Evolutionary conservation across 2,329 filamentous ascomycete species (phyloP), one percentile per base, ranked within the genome.

Genomic region (Seiridium cupressi): DNA sequence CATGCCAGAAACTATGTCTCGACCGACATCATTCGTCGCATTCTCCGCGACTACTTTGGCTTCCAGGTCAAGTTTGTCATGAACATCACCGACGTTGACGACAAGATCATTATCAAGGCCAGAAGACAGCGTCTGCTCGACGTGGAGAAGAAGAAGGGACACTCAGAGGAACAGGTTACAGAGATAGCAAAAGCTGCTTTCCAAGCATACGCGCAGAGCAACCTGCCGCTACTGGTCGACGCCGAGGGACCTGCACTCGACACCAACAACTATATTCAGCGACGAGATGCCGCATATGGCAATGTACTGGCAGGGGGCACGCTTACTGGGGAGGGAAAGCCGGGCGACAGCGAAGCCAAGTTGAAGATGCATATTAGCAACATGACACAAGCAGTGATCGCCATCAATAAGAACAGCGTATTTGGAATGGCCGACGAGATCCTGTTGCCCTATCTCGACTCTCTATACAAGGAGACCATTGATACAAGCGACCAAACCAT

Each of bases 1-100:
- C 92, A 96, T 75, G 92, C 91, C 36, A 83, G 92, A 67, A 96
- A 96, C 78, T 96, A 96, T 84, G 91, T 96, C 64, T 91, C 89
- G 55, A 94, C 91, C 51, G 93, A 97, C 74, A 93, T 96, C 64
- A 88, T 96, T 66, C 85, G 93, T 62, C 87, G 93, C 68, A 91
- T 96, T 68, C 77, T 96, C 74, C 81, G 84, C 69, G 87, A 94
- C 73, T 94, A 95, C 76, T 96, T 96, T 73, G 86, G 87, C 62
- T 95, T 90, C 74, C 80, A 92, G 47, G 86, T 97, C 65, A 86
- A 88, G 62, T 96, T 96, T 77, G 91, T 96, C 65, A 95, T 96
- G 89, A 96, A 96, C 77, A 92, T 95, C 64, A 96, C 93, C 35
- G 93, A 94, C 68, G 84, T 94, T 44, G 90, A 93, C 67, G 88